Conservation (phyloP, 2,329 filamentous ascomycete genomes). For the Verruconis gallopava region DNA sequence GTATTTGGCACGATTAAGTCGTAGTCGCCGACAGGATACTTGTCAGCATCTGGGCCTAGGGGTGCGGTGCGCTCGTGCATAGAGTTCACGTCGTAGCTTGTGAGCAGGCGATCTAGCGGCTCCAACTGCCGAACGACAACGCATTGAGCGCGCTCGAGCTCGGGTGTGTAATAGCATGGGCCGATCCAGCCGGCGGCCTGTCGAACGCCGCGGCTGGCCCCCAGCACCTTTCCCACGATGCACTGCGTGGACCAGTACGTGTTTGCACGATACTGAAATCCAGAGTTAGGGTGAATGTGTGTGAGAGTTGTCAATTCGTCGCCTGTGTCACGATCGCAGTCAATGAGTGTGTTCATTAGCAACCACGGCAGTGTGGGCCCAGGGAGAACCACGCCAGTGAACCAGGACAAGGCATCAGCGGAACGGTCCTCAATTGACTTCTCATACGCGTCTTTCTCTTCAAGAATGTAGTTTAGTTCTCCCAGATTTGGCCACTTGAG, state of each 20-base stretch:
- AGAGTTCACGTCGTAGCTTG: conserved; percentile 45
- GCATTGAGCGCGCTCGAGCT: conserved; percentile 56
- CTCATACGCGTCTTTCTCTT: conserved; percentile 39
- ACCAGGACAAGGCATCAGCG: conserved; percentile 65
- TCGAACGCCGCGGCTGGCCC: conserved; percentile 52
- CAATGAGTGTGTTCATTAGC: conserved; percentile 66
- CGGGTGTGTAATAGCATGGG: conserved; percentile 53
- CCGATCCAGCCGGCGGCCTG: conserved; percentile 64
- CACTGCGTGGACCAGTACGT: conserved; percentile 64
- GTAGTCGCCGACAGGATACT: conserved; percentile 56
- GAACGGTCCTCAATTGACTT: conserved; percentile 44
- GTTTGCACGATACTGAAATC: conserved; percentile 65
- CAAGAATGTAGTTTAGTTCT: conserved; percentile 49
- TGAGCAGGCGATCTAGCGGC: conserved; percentile 41
- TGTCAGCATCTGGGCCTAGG: conserved; percentile 48
- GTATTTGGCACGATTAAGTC: conserved; percentile 32
- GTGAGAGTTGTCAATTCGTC: conserved; percentile 54
- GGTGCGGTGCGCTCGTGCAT: conserved; percentile 58
- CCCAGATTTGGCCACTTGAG: conserved; percentile 67
- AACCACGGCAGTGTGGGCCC: conserved; percentile 59
- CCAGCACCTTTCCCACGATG: conserved; percentile 62
- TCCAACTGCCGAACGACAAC: conserved; percentile 51
- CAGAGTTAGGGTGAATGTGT: conserved; percentile 54
- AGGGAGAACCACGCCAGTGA: conserved; percentile 59
- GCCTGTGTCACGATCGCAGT: conserved; percentile 57